Base-by-base conservation (phyloP, 306 rosid genomes). In the Rosa multiflora region DNA sequence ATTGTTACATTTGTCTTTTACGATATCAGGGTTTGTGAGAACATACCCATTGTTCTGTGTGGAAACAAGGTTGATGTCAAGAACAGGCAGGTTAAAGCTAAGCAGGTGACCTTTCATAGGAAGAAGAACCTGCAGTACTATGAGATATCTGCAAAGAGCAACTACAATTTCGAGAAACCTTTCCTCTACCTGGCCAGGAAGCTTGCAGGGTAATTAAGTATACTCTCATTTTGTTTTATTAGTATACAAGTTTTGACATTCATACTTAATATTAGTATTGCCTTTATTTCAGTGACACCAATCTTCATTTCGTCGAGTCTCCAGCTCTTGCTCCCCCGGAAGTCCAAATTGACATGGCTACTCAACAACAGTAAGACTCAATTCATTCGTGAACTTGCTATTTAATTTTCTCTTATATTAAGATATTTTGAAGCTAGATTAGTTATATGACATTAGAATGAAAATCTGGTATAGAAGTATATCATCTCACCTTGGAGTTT, bases 271-370 rank as follows among this genome's bases (percentile, higher is more conserved):
- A 23, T 17, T 61, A 52, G 29, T 59, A 8, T 26, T 76, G 71
- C 18, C 68, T 43, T 56, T 29, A 52, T 78, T 76, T 42, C 71
- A 91, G 97, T 79, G 92, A 91, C 47, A 6, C 89, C 13, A 43
- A 75, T 73, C 90, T 91, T 76, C 94, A 91, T 83, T 91, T 91
- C 52, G 94, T 88, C 15, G 97, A 91, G 83, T 86, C 88, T 82
- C 97, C 97, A 18, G 97, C 97, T 9, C 94, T 91, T 79, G 97
- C 97, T 82, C 97, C 97, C 68, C 94, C 94, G 0, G 94, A 91
- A 44, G 92, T 88, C 37, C 88, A 85, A 9, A 69, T 91, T 48
- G 94, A 91, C 81, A 35, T 87, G 81, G 87, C 87, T 9, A 66
- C 84, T 13, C 97, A 91, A 73, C 89, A 85, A 81, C 71, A 79